Base-by-base conservation (phyloP, 2,329 filamentous ascomycete genomes). In the Talaromyces sp. region DNA sequence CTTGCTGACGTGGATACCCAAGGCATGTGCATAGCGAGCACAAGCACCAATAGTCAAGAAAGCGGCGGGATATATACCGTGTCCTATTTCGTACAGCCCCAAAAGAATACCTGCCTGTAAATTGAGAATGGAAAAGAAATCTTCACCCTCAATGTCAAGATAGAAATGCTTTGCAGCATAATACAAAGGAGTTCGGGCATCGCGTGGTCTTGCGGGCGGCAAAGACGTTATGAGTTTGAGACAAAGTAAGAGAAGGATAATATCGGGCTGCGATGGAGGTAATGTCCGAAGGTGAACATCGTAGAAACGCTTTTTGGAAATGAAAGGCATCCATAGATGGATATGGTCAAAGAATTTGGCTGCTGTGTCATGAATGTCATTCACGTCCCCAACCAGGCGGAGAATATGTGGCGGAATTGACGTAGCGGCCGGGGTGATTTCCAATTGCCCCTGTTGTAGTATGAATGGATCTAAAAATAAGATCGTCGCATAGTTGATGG, bases 311-410 rank as follows among this genome's bases (percentile, higher is more conserved):
- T 68, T 70, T 48, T 69, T 70, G 7, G 70, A 71, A 27, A 71
- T 65, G 33, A 71, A 65, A 13, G 70, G 70, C 68, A 71, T 68
- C 70, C 70, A 72, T 2, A 48, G 33, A 60, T 72, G 70, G 22
- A 71, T 66, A 27, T 67, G 65, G 11, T 27, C 24, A 52, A 71
- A 72, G 58, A 67, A 71, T 43, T 57, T 66, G 43, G 58, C 19
- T 43, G 65, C 57, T 13, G 57, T 67, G n/a, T 24, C 33, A 1
- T 60, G 65, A 24, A 69, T 65, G 16, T 67, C 65, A 31, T 59
- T 39, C 24, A 64, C 52, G 10, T 48, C 52, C 48, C 61, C 62
- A 7, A 63, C 33, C 10, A 59, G 43, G 8, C 43, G 52, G 11
- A 63, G 19, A 59, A 63, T 57, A 6, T 48, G 52, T 31, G 31